Evolutionary conservation across 2,329 filamentous ascomycete species (phyloP).

Genomic region (Sporothrix humicola): DNA sequence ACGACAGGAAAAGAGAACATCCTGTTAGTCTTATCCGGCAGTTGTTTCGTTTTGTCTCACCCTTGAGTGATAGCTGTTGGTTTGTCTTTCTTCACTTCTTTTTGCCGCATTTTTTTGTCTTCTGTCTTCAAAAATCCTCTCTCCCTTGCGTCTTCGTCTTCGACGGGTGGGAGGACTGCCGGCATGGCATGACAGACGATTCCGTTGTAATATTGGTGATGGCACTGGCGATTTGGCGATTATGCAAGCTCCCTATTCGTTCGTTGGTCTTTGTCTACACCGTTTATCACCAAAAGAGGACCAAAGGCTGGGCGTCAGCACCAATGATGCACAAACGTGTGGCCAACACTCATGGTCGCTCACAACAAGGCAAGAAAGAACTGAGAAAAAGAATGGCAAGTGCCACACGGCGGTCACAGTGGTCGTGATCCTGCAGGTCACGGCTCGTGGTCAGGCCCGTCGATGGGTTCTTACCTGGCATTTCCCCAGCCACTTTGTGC

Average conservation of each 20-base stretch:
- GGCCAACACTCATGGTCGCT: background rate
- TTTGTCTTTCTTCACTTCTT: too few species aligned
- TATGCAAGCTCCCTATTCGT: too few species aligned
- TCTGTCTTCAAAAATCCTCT: background rate
- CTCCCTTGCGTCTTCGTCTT: background rate
- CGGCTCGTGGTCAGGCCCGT: conserved; percentile 1
- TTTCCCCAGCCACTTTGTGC: conserved; percentile 23
- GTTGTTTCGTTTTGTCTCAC: conserved; percentile 5
- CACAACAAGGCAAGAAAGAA: too few species aligned
- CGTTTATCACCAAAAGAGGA: background rate
- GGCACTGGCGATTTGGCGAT: too few species aligned
- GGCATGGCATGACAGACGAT: background rate
- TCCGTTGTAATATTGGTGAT: background rate
- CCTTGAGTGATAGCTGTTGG: background rate
- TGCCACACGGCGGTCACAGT: background rate
- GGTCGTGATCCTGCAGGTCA: background rate
- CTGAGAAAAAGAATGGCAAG: background rate
- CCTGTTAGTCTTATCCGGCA: background rate
- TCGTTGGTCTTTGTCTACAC: too few species aligned
- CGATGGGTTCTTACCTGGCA: too few species aligned
- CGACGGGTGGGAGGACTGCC: conserved; percentile 6
- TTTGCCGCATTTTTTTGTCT: too few species aligned
- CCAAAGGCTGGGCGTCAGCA: conserved; percentile 2
- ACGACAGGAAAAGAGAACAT: too few species aligned
- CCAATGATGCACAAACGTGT: background rate